These are phyloP conservation scores for Cladophialophora yegresii DNA, from an alignment of 2,329 filamentous ascomycete genomes.

Conservation along the genomic window DNA sequence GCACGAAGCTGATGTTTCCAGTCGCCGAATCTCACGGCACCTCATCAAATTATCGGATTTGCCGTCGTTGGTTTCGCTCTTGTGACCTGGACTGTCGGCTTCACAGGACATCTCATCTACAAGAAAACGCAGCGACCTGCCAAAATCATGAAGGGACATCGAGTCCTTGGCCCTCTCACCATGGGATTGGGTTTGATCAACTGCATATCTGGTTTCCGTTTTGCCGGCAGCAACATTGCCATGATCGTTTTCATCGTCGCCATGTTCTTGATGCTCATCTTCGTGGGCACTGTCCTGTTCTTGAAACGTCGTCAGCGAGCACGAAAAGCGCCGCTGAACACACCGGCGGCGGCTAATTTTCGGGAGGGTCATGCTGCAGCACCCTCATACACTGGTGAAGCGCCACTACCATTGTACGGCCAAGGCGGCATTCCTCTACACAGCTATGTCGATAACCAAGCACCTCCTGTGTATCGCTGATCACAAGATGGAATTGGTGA, in stretches of 20 bases:
- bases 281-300: slow-evolving; percentile 43
- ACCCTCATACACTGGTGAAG: slow-evolving; percentile 12
- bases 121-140: slow-evolving; percentile 55
- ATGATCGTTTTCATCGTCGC: slow-evolving; percentile 54
- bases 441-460: slow-evolving; percentile 24
- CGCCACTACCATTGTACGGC: slow-evolving; percentile 21
- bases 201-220: slow-evolving; percentile 61
- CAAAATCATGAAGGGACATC: slow-evolving; percentile 55
- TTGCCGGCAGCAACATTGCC: slow-evolving; percentile 53
- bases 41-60: slow-evolving; percentile 63
- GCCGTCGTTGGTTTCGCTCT: slow-evolving; percentile 57
- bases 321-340: slow-evolving; percentile 38
- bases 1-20: slow-evolving; percentile 23
- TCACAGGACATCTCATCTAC: slow-evolving; percentile 59
- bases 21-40: slow-evolving; percentile 56
- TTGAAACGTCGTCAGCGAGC: slow-evolving; percentile 39
- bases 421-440: slow-evolving; percentile 29
- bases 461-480: slow-evolving; percentile 27
- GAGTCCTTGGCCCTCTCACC: slow-evolving; percentile 59
- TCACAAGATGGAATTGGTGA: background rate
- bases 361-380: slow-evolving; percentile 29
- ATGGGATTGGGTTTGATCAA: slow-evolving; percentile 59
- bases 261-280: slow-evolving; percentile 47
- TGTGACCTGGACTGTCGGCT: slow-evolving; percentile 57
- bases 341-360: slow-evolving; percentile 36